Percentiles rank a stretch among this genome's conserved stretches.
phyloP scores from a whole-genome alignment of 495 filamentous ascomycete species.

The Penicillium fimorum region DNA sequence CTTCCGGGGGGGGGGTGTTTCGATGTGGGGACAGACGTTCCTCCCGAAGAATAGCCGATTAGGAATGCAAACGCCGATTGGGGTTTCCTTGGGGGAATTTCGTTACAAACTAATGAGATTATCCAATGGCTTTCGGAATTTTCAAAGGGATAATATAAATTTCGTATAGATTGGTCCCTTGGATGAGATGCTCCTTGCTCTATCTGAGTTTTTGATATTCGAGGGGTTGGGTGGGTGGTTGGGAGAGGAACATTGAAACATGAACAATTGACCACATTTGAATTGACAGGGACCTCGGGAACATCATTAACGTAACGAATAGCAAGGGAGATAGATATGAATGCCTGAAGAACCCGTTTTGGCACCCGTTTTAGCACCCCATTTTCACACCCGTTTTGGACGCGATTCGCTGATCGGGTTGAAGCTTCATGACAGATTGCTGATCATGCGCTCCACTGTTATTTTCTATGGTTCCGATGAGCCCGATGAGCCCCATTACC shows the following conservation, averaged over 20 bases:
- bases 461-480: background rate
- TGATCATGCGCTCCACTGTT: slow-evolving; percentile 18
- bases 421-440: slow-evolving; percentile 15
- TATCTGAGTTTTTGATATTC: background rate
- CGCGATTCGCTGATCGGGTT: slow-evolving; percentile 11
- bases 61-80: slow-evolving; percentile 12
- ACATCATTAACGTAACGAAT: background rate
- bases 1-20: background rate
- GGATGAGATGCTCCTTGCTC: slow-evolving; percentile 4
- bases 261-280: background rate
- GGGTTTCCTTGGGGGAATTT: background rate
- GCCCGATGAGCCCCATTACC: background rate
- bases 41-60: slow-evolving; percentile 20
- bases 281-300: background rate
- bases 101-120: slow-evolving; percentile 7
- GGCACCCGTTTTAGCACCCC: background rate
- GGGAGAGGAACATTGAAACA: background rate
- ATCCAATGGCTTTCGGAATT: slow-evolving; percentile 1
- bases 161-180: slow-evolving; percentile 5
- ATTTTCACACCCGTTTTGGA: background rate
- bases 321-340: background rate
- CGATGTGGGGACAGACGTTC: slow-evolving; percentile 3
- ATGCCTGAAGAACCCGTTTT: slow-evolving; percentile 5
- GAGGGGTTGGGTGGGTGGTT: slow-evolving; percentile 7
- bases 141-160: slow-evolving; percentile 4